These are phyloP conservation scores for Sporothrix globosa DNA, from an alignment of 2,329 filamentous ascomycete genomes.

Conservation along the genomic window DNA sequence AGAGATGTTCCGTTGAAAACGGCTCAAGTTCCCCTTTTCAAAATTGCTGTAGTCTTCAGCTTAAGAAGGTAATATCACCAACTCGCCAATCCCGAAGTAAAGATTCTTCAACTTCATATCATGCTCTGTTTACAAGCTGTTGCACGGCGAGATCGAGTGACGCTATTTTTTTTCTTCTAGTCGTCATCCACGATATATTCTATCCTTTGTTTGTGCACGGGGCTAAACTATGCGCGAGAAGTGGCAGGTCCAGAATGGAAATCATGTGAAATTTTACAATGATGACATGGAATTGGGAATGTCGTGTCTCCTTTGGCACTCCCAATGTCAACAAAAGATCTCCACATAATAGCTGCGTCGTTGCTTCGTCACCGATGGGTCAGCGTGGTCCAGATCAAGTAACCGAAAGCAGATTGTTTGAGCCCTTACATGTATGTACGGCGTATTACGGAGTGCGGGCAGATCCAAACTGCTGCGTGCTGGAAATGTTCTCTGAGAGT, in stretches of 20 bases:
- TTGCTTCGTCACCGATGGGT: constrained; percentile 17
- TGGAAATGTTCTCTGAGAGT: background rate
- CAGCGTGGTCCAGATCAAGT: constrained; percentile 5
- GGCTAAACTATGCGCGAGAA: background rate
- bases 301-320: no score
- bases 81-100: no score
- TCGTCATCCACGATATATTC: background rate
- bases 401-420: constrained; percentile 14
- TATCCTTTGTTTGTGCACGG: constrained; percentile 4
- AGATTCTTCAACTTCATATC: no score
- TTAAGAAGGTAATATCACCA: no score
- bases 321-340: background rate
- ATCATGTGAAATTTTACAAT: background rate
- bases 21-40: constrained; percentile 22
- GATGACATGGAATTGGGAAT: no score
- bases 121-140: no score
- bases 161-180: no score
- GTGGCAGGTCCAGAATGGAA: background rate
- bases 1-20: constrained; percentile 19
- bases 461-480: background rate
- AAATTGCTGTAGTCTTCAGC: no score
- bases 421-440: background rate
- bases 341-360: background rate
- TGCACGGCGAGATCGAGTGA: no score
- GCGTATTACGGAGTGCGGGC: background rate